phyloP scores from a whole-genome alignment of 192 early-diverging fungal genomes.

The Umbelopsis vinacea region DNA sequence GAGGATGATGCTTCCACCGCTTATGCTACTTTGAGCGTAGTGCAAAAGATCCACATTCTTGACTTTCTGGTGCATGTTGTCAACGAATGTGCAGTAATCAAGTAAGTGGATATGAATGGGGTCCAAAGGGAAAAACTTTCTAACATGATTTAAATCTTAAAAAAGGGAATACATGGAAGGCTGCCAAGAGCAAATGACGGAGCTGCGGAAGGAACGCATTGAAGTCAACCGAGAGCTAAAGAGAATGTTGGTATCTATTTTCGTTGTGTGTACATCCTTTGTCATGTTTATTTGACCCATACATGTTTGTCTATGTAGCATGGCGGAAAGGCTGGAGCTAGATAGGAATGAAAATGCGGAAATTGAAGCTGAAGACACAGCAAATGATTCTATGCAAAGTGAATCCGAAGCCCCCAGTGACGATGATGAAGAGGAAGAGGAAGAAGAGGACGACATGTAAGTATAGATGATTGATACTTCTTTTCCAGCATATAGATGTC shows the following conservation, averaged over 20 bases:
- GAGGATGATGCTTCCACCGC: constrained; percentile 46
- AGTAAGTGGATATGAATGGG: constrained; percentile 29
- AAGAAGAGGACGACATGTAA: constrained; percentile 37
- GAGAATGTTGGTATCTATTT: constrained; percentile 54
- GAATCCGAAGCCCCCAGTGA: constrained; percentile 29
- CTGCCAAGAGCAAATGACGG: constrained; percentile 69
- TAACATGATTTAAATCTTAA: neutral
- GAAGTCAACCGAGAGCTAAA: constrained; percentile 71
- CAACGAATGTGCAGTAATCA: constrained; percentile 59
- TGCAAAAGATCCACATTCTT: constrained; percentile 66
- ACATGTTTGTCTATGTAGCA: constrained; percentile 11
- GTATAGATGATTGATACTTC: neutral
- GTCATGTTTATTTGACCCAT: neutral
- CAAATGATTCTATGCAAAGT: constrained; percentile 11
- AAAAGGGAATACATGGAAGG: constrained; percentile 74
- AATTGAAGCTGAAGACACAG: neutral
- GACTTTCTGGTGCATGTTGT: constrained; percentile 63
- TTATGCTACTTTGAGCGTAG: constrained; percentile 45
- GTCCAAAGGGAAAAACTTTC: no score
- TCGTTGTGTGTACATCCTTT: neutral
- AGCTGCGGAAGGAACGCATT: constrained; percentile 75
- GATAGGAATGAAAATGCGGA: constrained; percentile 37
- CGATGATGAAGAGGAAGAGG: constrained; percentile 37
- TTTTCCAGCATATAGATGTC: neutral
- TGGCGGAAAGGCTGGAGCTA: constrained; percentile 47